Evolutionary conservation across 495 filamentous ascomycete genomes (phyloP), one percentile per base, ranked within the genome.

Genomic region (Daldinia caldariorum): DNA sequence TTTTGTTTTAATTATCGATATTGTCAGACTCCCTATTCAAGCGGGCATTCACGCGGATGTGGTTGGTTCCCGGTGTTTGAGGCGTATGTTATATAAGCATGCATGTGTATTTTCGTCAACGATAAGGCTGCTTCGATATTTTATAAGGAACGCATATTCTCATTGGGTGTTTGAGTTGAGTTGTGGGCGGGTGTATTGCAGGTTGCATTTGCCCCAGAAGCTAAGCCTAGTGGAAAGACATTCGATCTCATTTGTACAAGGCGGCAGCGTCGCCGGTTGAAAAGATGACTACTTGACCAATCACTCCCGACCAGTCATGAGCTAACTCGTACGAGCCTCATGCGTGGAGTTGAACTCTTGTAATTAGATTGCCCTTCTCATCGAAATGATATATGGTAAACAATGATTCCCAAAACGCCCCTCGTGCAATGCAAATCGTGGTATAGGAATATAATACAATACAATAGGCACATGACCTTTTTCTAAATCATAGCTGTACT

Each of bases 1-100:
- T 57, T 51, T 51, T 55, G 43, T 61, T 72, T 58, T 67, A 56
- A 60, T 55, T 35, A 61, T 66, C 49, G 54, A 10, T 69, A 63
- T 56, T 50, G 64, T 51, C 64, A 53, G 50, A 41, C 53, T 69
- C 37, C 58, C 54, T 66, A 26, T 41, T 59, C 61, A 58, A 61
- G 65, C 60, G 31, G 61, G 75, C 78, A 81, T 82, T 75, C 69
- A 70, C 74, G 74, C 77, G 70, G 71, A 74, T 75, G 74, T 72
- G 78, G 71, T 71, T 71, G 67, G 77, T 71, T 58, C 49, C 64
- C 61, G 77, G 77, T 75, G 77, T 79, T 79, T 32, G 51, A 66
- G 77, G 77, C 73, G 75, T 72, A 77, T 69, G 61, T 63, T 76
- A 76, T 74, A 74, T 74, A 70, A 70, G 74, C 63, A 69, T 57